Evolutionary conservation across 805 yeast genomes (phyloP).

Genomic region (Ogataea philodendri): DNA sequence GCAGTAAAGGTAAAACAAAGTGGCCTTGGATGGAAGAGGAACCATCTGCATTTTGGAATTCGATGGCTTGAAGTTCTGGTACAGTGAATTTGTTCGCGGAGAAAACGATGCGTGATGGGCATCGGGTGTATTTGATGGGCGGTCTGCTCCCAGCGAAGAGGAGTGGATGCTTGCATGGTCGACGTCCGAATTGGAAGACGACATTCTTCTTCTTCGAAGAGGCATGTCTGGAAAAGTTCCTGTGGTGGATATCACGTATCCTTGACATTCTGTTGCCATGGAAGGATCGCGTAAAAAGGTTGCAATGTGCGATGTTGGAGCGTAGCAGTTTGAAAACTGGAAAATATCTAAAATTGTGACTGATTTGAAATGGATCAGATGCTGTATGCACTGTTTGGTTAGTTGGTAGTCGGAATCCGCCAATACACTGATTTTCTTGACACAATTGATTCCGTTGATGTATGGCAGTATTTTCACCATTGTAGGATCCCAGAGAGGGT

Average conservation of each 20-base stretch:
- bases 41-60: slow-evolving; percentile 13
- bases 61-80: slow-evolving; percentile 7
- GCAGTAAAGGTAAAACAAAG: slow-evolving; percentile 69
- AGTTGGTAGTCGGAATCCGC: slow-evolving; percentile 78
- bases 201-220: slow-evolving; percentile 28
- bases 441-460: slow-evolving; percentile 85
- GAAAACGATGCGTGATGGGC: slow-evolving; percentile 13
- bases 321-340: slow-evolving; percentile 84
- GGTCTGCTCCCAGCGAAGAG: slow-evolving; percentile 13
- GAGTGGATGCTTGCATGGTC: slow-evolving; percentile 23
- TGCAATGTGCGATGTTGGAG: slow-evolving; percentile 78
- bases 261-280: slow-evolving; percentile 81
- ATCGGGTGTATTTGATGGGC: slow-evolving; percentile 11
- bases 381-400: slow-evolving; percentile 86
- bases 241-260: slow-evolving; percentile 59
- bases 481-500: slow-evolving; percentile 96
- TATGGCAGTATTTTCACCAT: slow-evolving; percentile 83
- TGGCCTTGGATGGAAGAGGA: slow-evolving; percentile 58
- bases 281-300: slow-evolving; percentile 60
- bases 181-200: slow-evolving; percentile 27
- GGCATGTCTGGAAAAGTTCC: slow-evolving; percentile 37
- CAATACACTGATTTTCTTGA: slow-evolving; percentile 68
- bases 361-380: slow-evolving; percentile 85
- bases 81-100: slow-evolving; percentile 13
- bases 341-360: slow-evolving; percentile 81